These are phyloP conservation scores for Trichoderma gracile DNA, from an alignment of 2,329 filamentous ascomycete species.

Conservation along the genomic window DNA sequence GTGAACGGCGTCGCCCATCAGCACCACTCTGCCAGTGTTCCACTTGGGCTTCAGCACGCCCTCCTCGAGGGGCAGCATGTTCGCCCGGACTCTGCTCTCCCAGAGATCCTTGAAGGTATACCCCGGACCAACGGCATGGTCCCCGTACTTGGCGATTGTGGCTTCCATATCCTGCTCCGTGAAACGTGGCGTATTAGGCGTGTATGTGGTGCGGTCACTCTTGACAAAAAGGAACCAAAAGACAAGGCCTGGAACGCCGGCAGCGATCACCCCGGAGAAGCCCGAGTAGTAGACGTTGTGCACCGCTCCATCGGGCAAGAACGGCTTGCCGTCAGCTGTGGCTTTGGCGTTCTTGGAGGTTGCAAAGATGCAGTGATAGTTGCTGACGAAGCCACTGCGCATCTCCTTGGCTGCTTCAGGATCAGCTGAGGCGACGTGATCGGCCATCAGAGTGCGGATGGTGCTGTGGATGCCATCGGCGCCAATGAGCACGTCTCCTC, in stretches of 20 bases:
- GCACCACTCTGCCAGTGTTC: neutral
- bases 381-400: slow-evolving; percentile 8
- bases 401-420: neutral
- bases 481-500: slow-evolving; percentile 42
- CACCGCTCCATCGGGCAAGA: neutral
- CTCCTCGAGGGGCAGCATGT: slow-evolving; percentile 17
- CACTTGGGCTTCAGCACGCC: slow-evolving; percentile 13
- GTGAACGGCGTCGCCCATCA: slow-evolving; percentile 10
- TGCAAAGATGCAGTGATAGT: slow-evolving; percentile 14
- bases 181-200: slow-evolving; percentile 7
- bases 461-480: slow-evolving; percentile 46
- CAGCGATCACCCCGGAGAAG: slow-evolving; percentile 13
- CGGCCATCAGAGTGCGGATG: slow-evolving; percentile 7
- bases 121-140: slow-evolving; percentile 10
- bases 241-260: neutral
- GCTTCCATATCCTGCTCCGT: slow-evolving; percentile 11
- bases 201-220: neutral
- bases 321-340: slow-evolving; percentile 8
- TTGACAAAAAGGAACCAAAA: slow-evolving; percentile 14
- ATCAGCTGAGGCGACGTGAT: neutral
- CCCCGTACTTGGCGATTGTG: slow-evolving; percentile 13
- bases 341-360: slow-evolving; percentile 15
- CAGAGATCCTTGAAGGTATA: slow-evolving; percentile 17
- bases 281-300: slow-evolving; percentile 17
- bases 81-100: slow-evolving; percentile 5